Percentiles rank a stretch among this genome's conserved stretches.
Conservation (phyloP, 345 rosid species). For the Heritiera fomes region DNA sequence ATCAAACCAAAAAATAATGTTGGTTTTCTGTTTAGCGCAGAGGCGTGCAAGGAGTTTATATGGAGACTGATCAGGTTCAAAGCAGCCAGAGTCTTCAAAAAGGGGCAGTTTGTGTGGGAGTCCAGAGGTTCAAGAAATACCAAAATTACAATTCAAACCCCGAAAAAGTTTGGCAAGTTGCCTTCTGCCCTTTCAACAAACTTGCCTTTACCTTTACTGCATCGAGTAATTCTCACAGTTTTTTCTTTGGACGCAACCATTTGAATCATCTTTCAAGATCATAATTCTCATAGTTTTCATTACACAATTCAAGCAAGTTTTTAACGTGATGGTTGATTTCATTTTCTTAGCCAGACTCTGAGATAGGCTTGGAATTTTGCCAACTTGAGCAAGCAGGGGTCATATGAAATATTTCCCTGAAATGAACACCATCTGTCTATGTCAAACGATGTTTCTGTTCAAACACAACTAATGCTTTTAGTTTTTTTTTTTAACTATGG, state of each 20-base stretch:
- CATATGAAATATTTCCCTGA: too few species aligned
- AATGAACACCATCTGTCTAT: neutral
- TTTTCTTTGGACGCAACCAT: too few species aligned
- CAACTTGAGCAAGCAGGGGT: neutral
- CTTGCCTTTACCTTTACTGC: neutral
- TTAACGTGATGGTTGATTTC: neutral
- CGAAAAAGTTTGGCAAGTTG: neutral
- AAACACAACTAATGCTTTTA: neutral
- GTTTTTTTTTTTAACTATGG: neutral
- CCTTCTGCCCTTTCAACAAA: neutral
- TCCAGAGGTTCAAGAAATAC: neutral
- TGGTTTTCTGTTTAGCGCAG: neutral
- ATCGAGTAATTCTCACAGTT: neutral
- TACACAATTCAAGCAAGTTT: neutral
- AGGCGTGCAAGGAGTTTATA: neutral
- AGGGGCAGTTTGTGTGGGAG: neutral
- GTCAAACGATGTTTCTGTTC: neutral
- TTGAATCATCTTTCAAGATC: too few species aligned
- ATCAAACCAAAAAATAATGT: neutral
- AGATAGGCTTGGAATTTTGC: neutral
- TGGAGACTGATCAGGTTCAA: neutral
- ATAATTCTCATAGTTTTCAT: neutral
- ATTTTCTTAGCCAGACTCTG: neutral
- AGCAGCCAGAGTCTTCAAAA: constrained; percentile 3
- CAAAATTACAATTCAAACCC: constrained; percentile 17